phyloP scores from a whole-genome alignment of 371 early-diverging fungal genomes.

The Rhizomucor miehei region DNA sequence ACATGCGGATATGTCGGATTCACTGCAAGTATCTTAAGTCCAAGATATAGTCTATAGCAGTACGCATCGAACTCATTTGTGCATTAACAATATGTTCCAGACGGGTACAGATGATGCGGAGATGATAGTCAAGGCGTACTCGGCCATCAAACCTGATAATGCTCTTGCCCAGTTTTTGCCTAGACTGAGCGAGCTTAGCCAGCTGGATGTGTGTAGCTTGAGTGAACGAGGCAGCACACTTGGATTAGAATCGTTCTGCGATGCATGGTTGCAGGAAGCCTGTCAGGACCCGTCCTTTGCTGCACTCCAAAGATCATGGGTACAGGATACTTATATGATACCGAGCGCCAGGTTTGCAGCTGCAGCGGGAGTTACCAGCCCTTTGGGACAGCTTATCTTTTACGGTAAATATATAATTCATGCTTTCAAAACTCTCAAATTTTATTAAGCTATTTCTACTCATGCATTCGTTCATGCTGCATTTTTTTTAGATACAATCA shows the following conservation, averaged over 20 bases:
- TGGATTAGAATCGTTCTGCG: conserved; percentile 22
- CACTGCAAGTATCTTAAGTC: conserved; percentile 20
- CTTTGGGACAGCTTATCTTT: conserved; percentile 39
- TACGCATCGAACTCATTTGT: no score
- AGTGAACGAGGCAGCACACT: conserved; percentile 13
- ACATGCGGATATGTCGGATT: conserved; percentile 55
- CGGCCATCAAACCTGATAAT: conserved; percentile 22
- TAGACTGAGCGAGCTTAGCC: conserved; percentile 21
- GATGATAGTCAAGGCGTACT: conserved; percentile 34
- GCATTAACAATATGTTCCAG: no score
- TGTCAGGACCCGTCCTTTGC: conserved; percentile 24
- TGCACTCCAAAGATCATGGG: conserved; percentile 26
- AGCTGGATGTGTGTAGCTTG: conserved; percentile 26
- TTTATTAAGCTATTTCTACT: neutral
- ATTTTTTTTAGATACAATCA: conserved; percentile 30
- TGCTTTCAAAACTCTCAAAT: neutral
- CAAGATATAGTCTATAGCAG: no score
- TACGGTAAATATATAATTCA: conserved; percentile 37
- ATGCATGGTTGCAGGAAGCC: conserved; percentile 30
- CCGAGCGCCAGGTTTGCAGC: conserved; percentile 40
- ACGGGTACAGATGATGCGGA: conserved; percentile 54
- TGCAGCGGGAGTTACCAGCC: conserved; percentile 17
- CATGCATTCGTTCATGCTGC: neutral
- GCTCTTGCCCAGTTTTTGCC: conserved; percentile 18
- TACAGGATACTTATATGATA: conserved; percentile 25